These are phyloP conservation scores for Pichia sporocuriosa DNA, from an alignment of 805 yeast species.

Conservation along the genomic window DNA sequence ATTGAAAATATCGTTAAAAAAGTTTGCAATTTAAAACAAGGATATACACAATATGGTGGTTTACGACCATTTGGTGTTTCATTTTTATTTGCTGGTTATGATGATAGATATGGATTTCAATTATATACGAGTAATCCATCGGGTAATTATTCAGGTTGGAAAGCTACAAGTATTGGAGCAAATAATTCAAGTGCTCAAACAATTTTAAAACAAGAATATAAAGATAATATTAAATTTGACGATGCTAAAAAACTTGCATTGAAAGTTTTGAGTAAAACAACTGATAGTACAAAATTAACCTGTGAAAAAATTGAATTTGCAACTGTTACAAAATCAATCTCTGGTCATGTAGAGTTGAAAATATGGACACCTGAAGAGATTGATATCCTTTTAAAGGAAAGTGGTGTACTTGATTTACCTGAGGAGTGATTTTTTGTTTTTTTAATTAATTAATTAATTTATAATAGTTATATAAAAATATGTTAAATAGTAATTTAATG, in stretches of 20 bases:
- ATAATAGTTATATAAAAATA: no score
- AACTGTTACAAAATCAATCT: slow-evolving; percentile 48
- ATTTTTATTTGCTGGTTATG: slow-evolving; percentile 92
- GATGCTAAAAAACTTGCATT: slow-evolving; percentile 85
- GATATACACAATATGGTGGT: slow-evolving; percentile 98
- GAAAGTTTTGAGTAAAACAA: slow-evolving; percentile 87
- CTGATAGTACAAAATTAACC: slow-evolving; percentile 79
- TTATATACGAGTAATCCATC: slow-evolving; percentile 93
- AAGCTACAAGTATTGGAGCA: slow-evolving; percentile 95
- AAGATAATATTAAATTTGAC: slow-evolving; percentile 62
- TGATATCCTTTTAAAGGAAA: slow-evolving; percentile 60
- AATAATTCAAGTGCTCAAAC: slow-evolving; percentile 96
- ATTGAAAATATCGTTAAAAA: slow-evolving; percentile 83
- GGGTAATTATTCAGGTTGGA: slow-evolving; percentile 98
- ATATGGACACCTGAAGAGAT: slow-evolving; percentile 80
- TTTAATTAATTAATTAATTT: no score
- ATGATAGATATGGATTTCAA: slow-evolving; percentile 84
- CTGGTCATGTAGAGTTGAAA: slow-evolving; percentile 54
- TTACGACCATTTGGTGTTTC: slow-evolving; percentile 97
- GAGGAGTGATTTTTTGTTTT: no score
- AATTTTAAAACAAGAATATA: slow-evolving; percentile 87
- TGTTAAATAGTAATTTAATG: no score
- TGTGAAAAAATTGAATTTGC: slow-evolving; percentile 92
- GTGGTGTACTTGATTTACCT: slow-evolving; percentile 47
- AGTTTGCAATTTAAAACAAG: slow-evolving; percentile 91